Conservation (phyloP, 331 rosid genomes). For the Rhamnella rubrinervis region DNA sequence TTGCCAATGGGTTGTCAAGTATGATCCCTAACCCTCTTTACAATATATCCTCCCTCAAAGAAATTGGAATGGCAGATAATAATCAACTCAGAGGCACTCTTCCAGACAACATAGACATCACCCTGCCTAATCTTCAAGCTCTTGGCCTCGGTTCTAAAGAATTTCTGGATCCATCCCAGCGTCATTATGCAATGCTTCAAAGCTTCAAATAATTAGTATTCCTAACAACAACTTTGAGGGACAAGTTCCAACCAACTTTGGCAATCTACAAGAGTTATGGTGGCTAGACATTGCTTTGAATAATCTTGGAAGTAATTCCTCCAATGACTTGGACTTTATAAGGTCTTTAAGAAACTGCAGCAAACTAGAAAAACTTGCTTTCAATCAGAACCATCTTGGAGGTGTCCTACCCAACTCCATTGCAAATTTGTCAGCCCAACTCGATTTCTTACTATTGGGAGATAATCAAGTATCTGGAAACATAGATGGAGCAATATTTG, state of each 20-base stretch:
- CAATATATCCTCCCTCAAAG: background rate
- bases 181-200: slow-evolving; percentile 35
- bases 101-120: slow-evolving; percentile 2
- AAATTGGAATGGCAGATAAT: background rate
- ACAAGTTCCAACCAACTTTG: slow-evolving; percentile 34
- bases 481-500: slow-evolving; percentile 23
- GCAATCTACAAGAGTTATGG: slow-evolving; percentile 8
- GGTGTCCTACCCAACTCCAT: slow-evolving; percentile 28
- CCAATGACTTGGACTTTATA: slow-evolving; percentile 26
- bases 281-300: slow-evolving; percentile 10
- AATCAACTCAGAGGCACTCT: slow-evolving; percentile 1
- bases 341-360: slow-evolving; percentile 37
- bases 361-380: slow-evolving; percentile 5
- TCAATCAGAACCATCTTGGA: slow-evolving; percentile 25
- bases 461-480: slow-evolving; percentile 33
- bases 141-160: background rate
- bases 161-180: slow-evolving; percentile 8
- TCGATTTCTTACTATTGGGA: slow-evolving; percentile 10
- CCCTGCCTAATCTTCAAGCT: background rate
- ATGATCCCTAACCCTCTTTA: slow-evolving; percentile 5
- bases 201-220: slow-evolving; percentile 13
- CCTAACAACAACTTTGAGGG: slow-evolving; percentile 30
- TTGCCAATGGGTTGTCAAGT: background rate
- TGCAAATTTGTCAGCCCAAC: slow-evolving; percentile 34
- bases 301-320: slow-evolving; percentile 28